Base-by-base conservation (phyloP, 164 flowering plant genomes). In the Tetrastigma voinierianum region DNA sequence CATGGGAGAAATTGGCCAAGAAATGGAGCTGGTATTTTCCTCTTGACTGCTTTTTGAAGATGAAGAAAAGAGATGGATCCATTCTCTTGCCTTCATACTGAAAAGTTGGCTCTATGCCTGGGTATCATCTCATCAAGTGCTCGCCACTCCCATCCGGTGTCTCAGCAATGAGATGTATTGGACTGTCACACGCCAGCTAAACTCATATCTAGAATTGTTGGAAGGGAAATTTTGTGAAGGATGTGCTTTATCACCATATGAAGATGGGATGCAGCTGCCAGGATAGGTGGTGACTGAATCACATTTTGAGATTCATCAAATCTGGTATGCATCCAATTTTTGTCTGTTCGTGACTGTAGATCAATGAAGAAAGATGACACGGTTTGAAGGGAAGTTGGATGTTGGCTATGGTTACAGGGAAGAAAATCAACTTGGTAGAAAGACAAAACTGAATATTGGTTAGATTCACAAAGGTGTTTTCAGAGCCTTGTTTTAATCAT, bases 121-220 rank as follows among this genome's bases (percentile, higher is more conserved):
- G 82, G 80, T 32, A 59, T 82, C 57, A 32, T 79, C 14, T 66
- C 77, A 43, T 72, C 66, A 19, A 66, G 51, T 47, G 51, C 60
- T 51, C 20, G 21, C 12, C 47, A 18, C n/a, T 52, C 74, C 76
- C 1, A 68, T 82, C 52, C 72, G 62, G n/a, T n/a, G 52, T 79
- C 46, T 70, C 74, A 9, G 79, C 64, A 16, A 65, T 74, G 44
- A 82, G 75, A 81, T 82, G 85, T 53, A 58, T 77, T n/a, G n/a
- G n/a, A n/a, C n/a, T 79, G 83, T 67, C 85, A 77, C 56, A 72
- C 80, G 45, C 70, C 81, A 44, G 70, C 76, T 24, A 79, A 82
- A 59, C 60, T 67, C 44, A 66, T 78, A 58, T 76, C 81, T 11
- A 71, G 65, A 63, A 70, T 75, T 56, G 64, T 62, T 12, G 56